Percentiles rank a stretch among this genome's conserved stretches.
These are phyloP conservation scores for Glonium stellatum DNA, from an alignment of 495 filamentous ascomycete genomes.

Conservation along the genomic window DNA sequence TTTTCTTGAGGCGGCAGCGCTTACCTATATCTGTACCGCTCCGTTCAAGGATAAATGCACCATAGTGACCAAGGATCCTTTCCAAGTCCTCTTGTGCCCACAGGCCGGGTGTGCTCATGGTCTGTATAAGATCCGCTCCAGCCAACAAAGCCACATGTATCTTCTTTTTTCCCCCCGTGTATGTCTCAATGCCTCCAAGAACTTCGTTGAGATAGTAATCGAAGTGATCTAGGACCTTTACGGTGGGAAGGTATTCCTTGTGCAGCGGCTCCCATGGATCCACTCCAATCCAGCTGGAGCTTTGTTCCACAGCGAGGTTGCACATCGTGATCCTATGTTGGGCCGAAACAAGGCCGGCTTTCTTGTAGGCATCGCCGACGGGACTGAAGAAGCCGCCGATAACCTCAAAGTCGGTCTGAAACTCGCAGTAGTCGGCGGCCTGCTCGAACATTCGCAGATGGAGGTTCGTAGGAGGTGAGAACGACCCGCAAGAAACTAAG, in stretches of 20 bases:
- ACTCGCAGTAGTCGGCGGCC: constrained; percentile 71
- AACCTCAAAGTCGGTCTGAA: constrained; percentile 79
- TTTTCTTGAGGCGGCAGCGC: constrained; percentile 4
- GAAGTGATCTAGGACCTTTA: constrained; percentile 82
- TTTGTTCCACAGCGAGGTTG: constrained; percentile 56
- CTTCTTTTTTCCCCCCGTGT: constrained; percentile 48
- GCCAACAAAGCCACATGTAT: constrained; percentile 69
- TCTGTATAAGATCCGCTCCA: constrained; percentile 80
- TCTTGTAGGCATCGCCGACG: constrained; percentile 84
- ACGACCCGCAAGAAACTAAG: constrained; percentile 85
- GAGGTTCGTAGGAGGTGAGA: constrained; percentile 78
- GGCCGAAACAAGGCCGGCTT: constrained; percentile 72
- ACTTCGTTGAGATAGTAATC: constrained; percentile 79
- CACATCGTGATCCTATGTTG: constrained; percentile 67
- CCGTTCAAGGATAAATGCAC: constrained; percentile 83
- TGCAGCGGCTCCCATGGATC: constrained; percentile 73
- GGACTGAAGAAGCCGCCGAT: constrained; percentile 76
- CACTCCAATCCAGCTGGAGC: constrained; percentile 39
- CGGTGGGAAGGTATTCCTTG: constrained; percentile 79
- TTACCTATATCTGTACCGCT: constrained; percentile 85
- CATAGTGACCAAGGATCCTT: constrained; percentile 79
- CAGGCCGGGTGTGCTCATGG: constrained; percentile 67
- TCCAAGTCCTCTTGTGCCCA: constrained; percentile 80
- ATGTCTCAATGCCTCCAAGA: constrained; percentile 62
- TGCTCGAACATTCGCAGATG: constrained; percentile 94